A percentile compares a stretch with the other conserved stretches of the same genome.
Evolutionary conservation across 1,284 basidiomycete species (phyloP).

Genomic region (Sutorius eximius): DNA sequence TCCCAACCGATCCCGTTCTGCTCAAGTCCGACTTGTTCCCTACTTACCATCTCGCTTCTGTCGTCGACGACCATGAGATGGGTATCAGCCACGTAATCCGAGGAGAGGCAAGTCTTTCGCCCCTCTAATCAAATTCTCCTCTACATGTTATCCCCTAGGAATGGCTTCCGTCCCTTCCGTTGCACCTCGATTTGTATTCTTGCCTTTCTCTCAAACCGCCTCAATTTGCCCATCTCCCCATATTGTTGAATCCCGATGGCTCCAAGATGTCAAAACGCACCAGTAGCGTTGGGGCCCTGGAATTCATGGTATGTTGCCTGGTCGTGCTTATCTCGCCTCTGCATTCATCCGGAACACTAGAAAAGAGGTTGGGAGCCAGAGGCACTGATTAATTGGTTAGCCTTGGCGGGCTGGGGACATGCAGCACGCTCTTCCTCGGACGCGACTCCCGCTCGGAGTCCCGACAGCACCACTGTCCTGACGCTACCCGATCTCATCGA

Average conservation of each 20-base stretch:
- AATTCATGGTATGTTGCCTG: conserved; percentile 69
- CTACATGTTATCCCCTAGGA: conserved; percentile 52
- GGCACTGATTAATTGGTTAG: conserved; percentile 91
- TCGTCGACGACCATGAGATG: conserved; percentile 97
- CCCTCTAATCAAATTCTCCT: neutral
- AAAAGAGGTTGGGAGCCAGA: conserved; percentile 85
- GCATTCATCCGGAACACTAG: conserved; percentile 36
- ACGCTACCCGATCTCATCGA: conserved; percentile 63
- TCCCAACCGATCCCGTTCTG: conserved; percentile 89
- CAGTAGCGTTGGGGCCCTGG: conserved; percentile 84
- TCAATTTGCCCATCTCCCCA: conserved; percentile 87
- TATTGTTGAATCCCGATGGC: conserved; percentile 89
- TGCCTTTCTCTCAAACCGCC: conserved; percentile 76
- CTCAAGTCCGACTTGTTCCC: conserved; percentile 93
- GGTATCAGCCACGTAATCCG: conserved; percentile 93
- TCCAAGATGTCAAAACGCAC: conserved; percentile 94
- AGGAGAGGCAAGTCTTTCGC: conserved; percentile 68
- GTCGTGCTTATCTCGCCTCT: neutral
- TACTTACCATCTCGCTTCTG: conserved; percentile 95
- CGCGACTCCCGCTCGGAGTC: conserved; percentile 40
- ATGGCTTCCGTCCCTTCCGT: conserved; percentile 94
- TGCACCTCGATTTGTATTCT: conserved; percentile 89
- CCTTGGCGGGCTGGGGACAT: conserved; percentile 86
- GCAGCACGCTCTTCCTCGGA: conserved; percentile 21
- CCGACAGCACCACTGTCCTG: conserved; percentile 67